Evolutionary conservation across 768 basidiomycete species (phyloP), one percentile per base, ranked within the genome.

Genomic region (Crassisporium funariophilum): DNA sequence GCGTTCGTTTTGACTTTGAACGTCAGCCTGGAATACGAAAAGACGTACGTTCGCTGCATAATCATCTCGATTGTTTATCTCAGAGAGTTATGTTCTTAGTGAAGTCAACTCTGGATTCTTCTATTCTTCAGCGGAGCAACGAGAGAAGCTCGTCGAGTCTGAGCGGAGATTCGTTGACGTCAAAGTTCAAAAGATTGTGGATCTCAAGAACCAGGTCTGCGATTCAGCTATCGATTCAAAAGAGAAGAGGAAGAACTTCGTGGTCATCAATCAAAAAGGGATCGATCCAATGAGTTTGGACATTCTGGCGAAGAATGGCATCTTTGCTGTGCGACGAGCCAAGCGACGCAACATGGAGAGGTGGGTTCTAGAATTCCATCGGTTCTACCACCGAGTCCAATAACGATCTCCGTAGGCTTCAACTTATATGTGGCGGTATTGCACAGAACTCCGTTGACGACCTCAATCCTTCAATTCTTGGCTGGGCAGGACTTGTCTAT

Each of bases 21-120:
- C 68, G 97, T 98, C 64, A 94, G 91, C 56, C 74, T 99, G 52
- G 97, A 99, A 66, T 99, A 99, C 66, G 97, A 99, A 69, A 99
- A 99, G 74, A 99, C 97, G 95, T 97, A 63, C 59, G 92, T 53
- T 21, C 39, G 9, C 13, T 44, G 15, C 10, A 25, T 19, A 35
- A 13, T 40, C n/a, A 48, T 59, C 50, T 43, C 44, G 49, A 41
- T 4, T 44, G 6, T 21, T 46, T 50, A 61, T 44, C 50, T 49
- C 46, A 43, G 52, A 23, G 50, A 34, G 54, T 49, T 54, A 40
- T 61, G 44, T 49, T 46, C 46, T 39, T 59, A 98, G 95, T 55
- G 97, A 99, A 79, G 93, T 99, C 63, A 99, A 99, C 74, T 98
- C 97, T 25, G 86, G 93, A 19, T 99, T 99, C 81, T 99, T 98